Base-by-base conservation (phyloP, 2,329 filamentous ascomycete genomes). In the Alternaria triticina region DNA sequence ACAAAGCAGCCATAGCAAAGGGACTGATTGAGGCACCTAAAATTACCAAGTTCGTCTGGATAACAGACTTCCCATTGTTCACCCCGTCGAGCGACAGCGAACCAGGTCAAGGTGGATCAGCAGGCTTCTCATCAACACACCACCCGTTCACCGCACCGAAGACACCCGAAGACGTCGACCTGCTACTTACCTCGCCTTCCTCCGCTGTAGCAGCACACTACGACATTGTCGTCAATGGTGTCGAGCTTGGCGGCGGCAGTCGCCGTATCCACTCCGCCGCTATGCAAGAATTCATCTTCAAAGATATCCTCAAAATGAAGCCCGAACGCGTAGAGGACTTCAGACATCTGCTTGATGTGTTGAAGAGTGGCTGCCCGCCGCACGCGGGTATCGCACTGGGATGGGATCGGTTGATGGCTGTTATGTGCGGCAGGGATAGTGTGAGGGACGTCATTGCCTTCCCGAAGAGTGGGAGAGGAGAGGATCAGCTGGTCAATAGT, bases 361-460 rank as follows among this genome's bases (percentile, higher is more conserved):
- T 99, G 8, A 84, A 88, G 8, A 89, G 92, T 0, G 96, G 95
- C 0, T 98, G 96, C 82, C 96, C 96, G 12, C 96, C 96, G 0
- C 96, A 99, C 77, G 94, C 96, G 0, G 96, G 96, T 0, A 91
- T 99, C 67, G 96, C 96, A 0, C 83, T 99, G 15, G 96, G 96
- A 0, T 97, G 97, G 77, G 96, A 99, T 78, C 86, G 96, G 5
- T 80, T 99, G 52, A 86, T 96, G 43, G 91, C 95, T 0, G 83
- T 97, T 1, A 87, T 99, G 84, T 87, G 91, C 22, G 91, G 90
- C 2, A 90, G 87, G 30, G 86, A 91, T 11, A 94, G 91, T 2
- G 91, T 99, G 4, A 85, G 92, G 63, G 95, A 99, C 82, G 95
- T 99, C 2, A 97, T 99, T 79, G 94, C 94, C 0, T 99, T 99